These are phyloP conservation scores for Alternaria hordeiaustralica DNA, from an alignment of 2,329 filamentous ascomycete genomes.

Conservation along the genomic window DNA sequence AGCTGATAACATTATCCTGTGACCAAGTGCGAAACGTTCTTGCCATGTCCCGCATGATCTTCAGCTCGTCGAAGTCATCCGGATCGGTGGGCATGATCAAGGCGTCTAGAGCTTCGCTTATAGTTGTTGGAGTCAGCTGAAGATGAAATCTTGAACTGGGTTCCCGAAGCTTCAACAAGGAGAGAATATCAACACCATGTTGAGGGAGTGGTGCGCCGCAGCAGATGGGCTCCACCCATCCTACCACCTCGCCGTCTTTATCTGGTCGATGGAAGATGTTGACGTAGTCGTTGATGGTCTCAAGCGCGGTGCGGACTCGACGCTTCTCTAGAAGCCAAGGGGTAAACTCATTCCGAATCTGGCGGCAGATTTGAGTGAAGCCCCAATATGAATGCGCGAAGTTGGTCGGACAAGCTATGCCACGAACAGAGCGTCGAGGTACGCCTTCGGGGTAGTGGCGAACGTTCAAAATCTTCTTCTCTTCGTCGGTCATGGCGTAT, in stretches of 20 bases:
- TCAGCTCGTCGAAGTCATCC: conserved; percentile 3
- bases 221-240: conserved; percentile 7
- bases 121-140: not conserved
- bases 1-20: not conserved
- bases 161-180: not conserved
- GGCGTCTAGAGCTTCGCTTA: not conserved
- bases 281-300: conserved; percentile 9
- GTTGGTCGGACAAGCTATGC: not conserved
- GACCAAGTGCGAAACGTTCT: not conserved
- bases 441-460: conserved; percentile 10
- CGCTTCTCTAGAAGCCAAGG: conserved; percentile 8
- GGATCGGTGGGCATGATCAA: not conserved
- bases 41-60: not conserved
- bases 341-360: conserved; percentile 3
- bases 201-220: not conserved
- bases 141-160: not conserved
- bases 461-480: conserved; percentile 4
- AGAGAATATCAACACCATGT: conserved; percentile 3
- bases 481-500: conserved; percentile 6
- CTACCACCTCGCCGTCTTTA: not conserved
- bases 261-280: conserved; percentile 7
- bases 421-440: conserved; percentile 8
- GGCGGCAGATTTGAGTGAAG: conserved; percentile 6
- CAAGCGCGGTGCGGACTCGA: conserved; percentile 7
- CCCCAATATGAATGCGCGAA: conserved; percentile 14